Conservation (phyloP, 2,329 filamentous ascomycete species). For the Fusarium sororula region DNA sequence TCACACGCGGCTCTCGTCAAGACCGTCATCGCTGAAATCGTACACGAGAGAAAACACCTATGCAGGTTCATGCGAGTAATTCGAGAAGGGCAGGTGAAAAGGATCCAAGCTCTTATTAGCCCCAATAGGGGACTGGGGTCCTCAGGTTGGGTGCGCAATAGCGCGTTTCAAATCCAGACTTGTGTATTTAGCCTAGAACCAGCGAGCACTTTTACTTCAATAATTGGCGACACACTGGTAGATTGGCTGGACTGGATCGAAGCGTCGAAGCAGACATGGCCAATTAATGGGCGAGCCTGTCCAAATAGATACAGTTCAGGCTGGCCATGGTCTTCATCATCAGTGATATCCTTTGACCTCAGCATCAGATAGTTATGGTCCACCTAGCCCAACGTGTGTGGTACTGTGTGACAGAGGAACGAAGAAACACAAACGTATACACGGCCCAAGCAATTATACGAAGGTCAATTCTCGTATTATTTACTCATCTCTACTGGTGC, state of each 20-base stretch:
- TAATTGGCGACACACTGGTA: slow-evolving; percentile 17
- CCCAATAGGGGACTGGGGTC: slow-evolving; percentile 12
- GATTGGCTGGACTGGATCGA: background rate
- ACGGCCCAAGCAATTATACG: slow-evolving; percentile 6
- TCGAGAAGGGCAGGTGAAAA: slow-evolving; percentile 25
- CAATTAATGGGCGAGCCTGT: slow-evolving; percentile 15
- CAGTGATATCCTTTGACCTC: background rate
- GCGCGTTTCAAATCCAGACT: slow-evolving; percentile 33
- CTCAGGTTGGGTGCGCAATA: slow-evolving; percentile 32
- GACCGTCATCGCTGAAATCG: background rate
- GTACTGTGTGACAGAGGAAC: slow-evolving; percentile 11
- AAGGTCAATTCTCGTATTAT: slow-evolving; percentile 12
- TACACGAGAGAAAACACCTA: background rate
- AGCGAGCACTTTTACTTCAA: slow-evolving; percentile 1
- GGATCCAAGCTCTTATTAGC: background rate
- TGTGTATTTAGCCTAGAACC: slow-evolving; percentile 12
- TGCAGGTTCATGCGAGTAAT: slow-evolving; percentile 1
- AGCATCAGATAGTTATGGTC: slow-evolving; percentile 5
- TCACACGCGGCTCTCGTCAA: background rate
- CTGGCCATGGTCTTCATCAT: slow-evolving; percentile 3
- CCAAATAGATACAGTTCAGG: background rate
- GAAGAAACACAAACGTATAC: slow-evolving; percentile 6
- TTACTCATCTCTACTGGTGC: background rate
- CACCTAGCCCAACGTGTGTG: background rate
- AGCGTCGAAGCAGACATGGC: slow-evolving; percentile 9